Evolutionary conservation across 768 basidiomycete genomes (phyloP).

Genomic region (Botryobasidium botryosum): DNA sequence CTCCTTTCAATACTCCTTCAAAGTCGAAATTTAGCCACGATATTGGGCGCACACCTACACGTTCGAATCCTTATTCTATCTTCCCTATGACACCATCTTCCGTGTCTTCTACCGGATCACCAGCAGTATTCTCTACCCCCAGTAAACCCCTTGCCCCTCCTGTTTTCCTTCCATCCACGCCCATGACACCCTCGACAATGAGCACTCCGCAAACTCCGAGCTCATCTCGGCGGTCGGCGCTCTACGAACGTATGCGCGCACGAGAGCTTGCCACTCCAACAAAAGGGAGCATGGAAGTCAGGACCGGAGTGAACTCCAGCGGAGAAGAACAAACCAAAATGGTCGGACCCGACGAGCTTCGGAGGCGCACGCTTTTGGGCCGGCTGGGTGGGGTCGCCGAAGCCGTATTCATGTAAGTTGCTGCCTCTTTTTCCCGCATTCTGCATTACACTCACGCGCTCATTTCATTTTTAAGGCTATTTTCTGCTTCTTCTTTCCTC

Average conservation of each 20-base stretch:
- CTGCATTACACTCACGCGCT: neutral
- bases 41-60: no score
- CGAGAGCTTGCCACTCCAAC: conserved; percentile 50
- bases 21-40: no score
- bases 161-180: conserved; percentile 8
- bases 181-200: neutral
- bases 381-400: conserved; percentile 70
- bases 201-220: conserved; percentile 4
- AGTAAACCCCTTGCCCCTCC: no score
- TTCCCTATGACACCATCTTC: no score
- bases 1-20: no score
- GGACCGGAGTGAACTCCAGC: conserved; percentile 23
- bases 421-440: neutral
- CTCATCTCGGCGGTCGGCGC: conserved; percentile 57
- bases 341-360: conserved; percentile 61
- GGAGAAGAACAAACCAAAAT: conserved; percentile 49
- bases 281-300: conserved; percentile 6
- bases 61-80: no score
- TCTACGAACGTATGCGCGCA: conserved; percentile 67
- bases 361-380: conserved; percentile 58
- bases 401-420: conserved; percentile 70
- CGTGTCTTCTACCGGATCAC: no score
- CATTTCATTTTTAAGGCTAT: conserved; percentile 3
- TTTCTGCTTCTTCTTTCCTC: neutral
- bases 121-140: no score